A percentile compares a stretch with the other conserved stretches of the same genome.
phyloP scores from a whole-genome alignment of 169 alveolate species.

The Babesia ovata region DNA sequence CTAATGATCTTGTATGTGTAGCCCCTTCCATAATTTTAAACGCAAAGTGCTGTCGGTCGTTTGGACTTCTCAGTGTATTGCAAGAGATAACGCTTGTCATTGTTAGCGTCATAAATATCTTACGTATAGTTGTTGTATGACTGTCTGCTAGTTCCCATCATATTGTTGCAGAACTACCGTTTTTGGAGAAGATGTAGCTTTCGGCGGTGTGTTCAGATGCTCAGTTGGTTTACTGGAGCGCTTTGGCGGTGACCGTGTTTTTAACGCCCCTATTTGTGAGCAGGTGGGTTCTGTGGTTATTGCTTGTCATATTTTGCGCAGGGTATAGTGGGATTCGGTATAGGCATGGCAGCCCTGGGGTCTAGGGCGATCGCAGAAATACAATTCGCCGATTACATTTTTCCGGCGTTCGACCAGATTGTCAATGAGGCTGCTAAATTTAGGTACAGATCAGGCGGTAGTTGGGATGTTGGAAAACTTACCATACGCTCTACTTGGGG shows the following conservation, averaged over 20 bases:
- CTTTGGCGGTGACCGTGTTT: slow-evolving; percentile 91
- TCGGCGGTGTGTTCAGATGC: slow-evolving; percentile 98
- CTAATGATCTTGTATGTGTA: too few relatives aligned
- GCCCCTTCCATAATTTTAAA: too few relatives aligned
- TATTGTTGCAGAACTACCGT: slow-evolving; percentile 73
- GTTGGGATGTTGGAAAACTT: slow-evolving; percentile 91
- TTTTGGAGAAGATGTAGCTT: slow-evolving; percentile 97
- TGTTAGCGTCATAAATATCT: too few relatives aligned
- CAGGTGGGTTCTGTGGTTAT: slow-evolving; percentile 66
- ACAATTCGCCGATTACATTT: slow-evolving; percentile 96
- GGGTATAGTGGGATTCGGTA: slow-evolving; percentile 96
- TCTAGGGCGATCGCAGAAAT: slow-evolving; percentile 95
- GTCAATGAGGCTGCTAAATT: slow-evolving; percentile 96
- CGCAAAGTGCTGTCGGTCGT: too few relatives aligned
- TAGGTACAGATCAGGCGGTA: slow-evolving; percentile 92
- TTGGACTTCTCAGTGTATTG: too few relatives aligned
- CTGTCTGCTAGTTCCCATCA: background rate
- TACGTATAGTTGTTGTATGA: too few relatives aligned
- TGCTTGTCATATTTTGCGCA: slow-evolving; percentile 13
- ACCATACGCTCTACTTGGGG: slow-evolving; percentile 94
- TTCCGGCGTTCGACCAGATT: slow-evolving; percentile 97
- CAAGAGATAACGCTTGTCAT: too few relatives aligned
- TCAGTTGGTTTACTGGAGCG: slow-evolving; percentile 91
- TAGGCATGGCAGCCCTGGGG: slow-evolving; percentile 92
- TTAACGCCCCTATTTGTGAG: slow-evolving; percentile 95